Base-by-base conservation (phyloP, 805 yeast species). In the Zygosaccharomyces pseudorouxii region DNA sequence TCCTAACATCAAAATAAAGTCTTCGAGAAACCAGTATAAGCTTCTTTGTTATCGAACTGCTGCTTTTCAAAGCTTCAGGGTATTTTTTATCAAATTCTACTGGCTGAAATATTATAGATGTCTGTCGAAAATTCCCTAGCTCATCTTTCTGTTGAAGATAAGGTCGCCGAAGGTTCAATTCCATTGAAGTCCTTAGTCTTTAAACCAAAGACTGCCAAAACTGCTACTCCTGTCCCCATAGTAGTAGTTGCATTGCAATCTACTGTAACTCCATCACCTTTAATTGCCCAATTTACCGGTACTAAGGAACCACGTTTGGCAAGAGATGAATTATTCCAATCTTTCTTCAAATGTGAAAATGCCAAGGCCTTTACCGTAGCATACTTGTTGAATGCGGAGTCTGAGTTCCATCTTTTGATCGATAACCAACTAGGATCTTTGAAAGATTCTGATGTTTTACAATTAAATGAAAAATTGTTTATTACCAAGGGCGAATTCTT, bases 251-350 rank as follows among this genome's bases (percentile, higher is more conserved):
- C 96, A 6, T 75, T 84, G 50, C 78, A 78, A 29, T 59, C 81
- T 2, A 86, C 95, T 4, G 72, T 74, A 41, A 87, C 96, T 29
- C 87, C 95, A 42, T 69, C 84, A 3, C 72, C 75, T 18, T 62
- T 75, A 33, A 76, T 88, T 55, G 90, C 95, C 48, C 72, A 75
- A 48, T 75, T 80, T 37, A 84, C 89, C 10, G 75, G 72, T 38
- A 86, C 78, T 45, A 89, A 89, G 70, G 96, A 89, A 52, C 95
- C 95, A 55, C 79, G 96, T 69, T 73, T 89, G 60, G 97, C 96
- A 45, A 82, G 82, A 57, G 90, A 86, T 54, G 96, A 84, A 48
- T 74, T 89, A 57, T 82, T 88, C 42, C 72, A 74, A 52, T 80
- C 80, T 58, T 78, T 84, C 59, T 66, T 66, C 52, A 49, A 57